Conservation (phyloP, 768 basidiomycete genomes). For the Leucosporidium creatinivorum region DNA sequence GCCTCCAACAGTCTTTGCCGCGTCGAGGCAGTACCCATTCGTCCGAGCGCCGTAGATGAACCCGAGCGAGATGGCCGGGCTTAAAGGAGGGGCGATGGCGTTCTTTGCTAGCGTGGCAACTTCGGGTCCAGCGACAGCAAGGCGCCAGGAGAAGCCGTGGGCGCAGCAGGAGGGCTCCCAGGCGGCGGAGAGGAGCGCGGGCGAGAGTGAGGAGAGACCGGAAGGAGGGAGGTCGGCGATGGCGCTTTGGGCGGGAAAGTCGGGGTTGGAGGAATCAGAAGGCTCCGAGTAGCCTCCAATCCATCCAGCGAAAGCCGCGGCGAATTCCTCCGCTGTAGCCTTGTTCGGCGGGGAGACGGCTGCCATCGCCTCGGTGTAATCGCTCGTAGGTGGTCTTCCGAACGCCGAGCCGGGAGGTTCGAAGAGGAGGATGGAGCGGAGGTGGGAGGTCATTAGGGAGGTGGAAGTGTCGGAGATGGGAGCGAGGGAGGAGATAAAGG, state of each 20-base stretch:
- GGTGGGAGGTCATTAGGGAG: constrained; percentile 2
- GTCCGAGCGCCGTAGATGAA: constrained; percentile 20
- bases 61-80: neutral
- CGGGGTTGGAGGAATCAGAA: neutral
- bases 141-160: constrained; percentile 25
- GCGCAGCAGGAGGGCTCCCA: constrained; percentile 18
- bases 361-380: constrained; percentile 18
- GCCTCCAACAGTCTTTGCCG: constrained; percentile 8
- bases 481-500: constrained; percentile 1
- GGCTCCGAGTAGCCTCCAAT: constrained; percentile 5
- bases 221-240: neutral
- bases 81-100: neutral
- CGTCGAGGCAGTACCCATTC: constrained; percentile 21
- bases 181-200: neutral
- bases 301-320: constrained; percentile 21
- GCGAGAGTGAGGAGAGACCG: constrained; percentile 2
- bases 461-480: neutral
- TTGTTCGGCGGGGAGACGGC: constrained; percentile 10
- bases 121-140: constrained; percentile 1
- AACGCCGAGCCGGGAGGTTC: constrained; percentile 27
- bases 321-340: constrained; percentile 9
- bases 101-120: neutral
- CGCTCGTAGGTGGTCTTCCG: constrained; percentile 16
- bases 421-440: constrained; percentile 6
- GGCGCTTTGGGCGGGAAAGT: neutral